Evolutionary conservation across 306 rosid genomes (phyloP).

Genomic region (Acacia crassicarpa): DNA sequence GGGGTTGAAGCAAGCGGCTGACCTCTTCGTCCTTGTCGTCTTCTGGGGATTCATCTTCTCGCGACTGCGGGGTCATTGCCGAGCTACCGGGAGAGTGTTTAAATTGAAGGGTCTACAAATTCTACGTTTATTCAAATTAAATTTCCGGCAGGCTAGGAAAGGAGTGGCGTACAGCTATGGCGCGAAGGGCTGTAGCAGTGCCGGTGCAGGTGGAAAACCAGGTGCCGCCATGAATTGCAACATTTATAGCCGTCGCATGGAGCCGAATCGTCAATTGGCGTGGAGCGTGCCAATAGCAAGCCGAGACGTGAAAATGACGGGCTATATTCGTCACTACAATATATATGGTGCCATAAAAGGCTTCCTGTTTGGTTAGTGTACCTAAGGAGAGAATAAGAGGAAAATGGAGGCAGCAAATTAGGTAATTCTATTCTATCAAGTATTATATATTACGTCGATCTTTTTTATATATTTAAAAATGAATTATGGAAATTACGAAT

Average conservation of each 20-base stretch:
- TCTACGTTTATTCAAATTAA: neutral
- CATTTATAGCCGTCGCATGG: neutral
- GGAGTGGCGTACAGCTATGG: neutral
- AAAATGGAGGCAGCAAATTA: neutral
- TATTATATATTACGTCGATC: too few relatives aligned
- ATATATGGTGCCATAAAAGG: neutral
- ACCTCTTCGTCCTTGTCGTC: constrained; percentile 56
- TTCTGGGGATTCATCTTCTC: constrained; percentile 35
- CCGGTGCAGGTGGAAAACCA: neutral
- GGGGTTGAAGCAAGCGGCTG: constrained; percentile 46
- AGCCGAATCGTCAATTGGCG: neutral
- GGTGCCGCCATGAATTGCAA: neutral
- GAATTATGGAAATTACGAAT: neutral
- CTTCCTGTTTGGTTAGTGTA: neutral
- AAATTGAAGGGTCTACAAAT: neutral
- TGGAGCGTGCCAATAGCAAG: neutral
- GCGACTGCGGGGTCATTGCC: constrained; percentile 47
- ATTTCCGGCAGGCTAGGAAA: neutral
- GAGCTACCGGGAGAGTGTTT: neutral
- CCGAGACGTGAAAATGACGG: constrained; percentile 1
- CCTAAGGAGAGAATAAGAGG: neutral
- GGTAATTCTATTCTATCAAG: too few relatives aligned
- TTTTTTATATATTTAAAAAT: neutral
- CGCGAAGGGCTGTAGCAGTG: neutral
- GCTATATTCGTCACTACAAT: neutral